Evolutionary conservation across 2,329 filamentous ascomycete species (phyloP).

Genomic region (Pseudogymnoascus sp.): DNA sequence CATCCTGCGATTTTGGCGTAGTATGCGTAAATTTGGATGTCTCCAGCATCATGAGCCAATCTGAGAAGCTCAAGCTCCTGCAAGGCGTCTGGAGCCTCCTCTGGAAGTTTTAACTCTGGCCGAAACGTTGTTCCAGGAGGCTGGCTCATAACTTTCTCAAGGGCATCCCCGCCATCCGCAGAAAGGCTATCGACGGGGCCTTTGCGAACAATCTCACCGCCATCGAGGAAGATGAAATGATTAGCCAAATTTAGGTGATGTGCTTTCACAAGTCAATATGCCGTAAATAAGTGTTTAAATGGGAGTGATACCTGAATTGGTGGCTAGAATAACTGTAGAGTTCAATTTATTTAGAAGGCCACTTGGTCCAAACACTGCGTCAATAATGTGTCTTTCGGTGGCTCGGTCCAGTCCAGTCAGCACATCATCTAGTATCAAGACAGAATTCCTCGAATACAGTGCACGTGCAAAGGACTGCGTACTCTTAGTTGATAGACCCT

Average conservation of each 20-base stretch:
- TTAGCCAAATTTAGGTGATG: conserved; percentile 15
- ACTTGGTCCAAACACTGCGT: conserved; percentile 12
- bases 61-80: background rate
- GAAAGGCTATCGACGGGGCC: background rate
- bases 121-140: background rate
- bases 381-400: conserved; percentile 16
- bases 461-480: conserved; percentile 18
- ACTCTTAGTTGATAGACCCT: background rate
- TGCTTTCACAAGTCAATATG: background rate
- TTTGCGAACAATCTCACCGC: background rate
- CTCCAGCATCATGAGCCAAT: conserved; percentile 12
- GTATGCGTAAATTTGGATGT: conserved; percentile 17
- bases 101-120: background rate
- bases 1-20: conserved; percentile 18
- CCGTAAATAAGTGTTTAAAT: background rate
- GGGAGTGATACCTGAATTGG: conserved; percentile 18
- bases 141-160: background rate
- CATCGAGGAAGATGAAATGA: conserved; percentile 10
- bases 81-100: background rate
- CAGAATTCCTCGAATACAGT: conserved; percentile 17
- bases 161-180: background rate
- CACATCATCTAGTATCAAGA: conserved; percentile 19
- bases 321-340: conserved; percentile 31
- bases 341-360: conserved; percentile 17
- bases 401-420: conserved; percentile 19